Base-by-base conservation (phyloP, 176 grass and related monocot genomes). In the Carex scoparia region DNA sequence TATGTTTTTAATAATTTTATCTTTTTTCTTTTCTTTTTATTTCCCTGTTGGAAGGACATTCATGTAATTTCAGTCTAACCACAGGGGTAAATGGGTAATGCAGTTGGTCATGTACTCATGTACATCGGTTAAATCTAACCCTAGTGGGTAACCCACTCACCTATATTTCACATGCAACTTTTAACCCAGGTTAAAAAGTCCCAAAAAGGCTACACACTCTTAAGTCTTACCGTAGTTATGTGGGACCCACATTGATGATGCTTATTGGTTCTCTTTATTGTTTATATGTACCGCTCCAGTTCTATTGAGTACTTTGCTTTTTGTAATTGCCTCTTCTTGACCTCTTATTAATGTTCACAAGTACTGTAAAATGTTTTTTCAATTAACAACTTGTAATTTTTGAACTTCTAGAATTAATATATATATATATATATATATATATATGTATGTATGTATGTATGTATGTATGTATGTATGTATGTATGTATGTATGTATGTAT, bases 111-210 rank as follows among this genome's bases (percentile, higher is more conserved):
- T 23, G 23, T 23, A 33, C 65, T 86, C 77, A 61, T 81, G 27
- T 60, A 79, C 61, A 40, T 62, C 86, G 85, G 79, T 85, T 88
- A 83, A 83, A 69, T 89, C 84, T 80, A 92, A 90, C 84, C 77
- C n/a, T 63, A 79, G 73, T 48, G 35, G 81, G 62, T 79, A 85
- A 86, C 77, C 91, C 64, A 57, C 75, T 66, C 19, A 67, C 4
- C 46, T 66, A 61, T 81, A 87, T 61, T 88, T 90, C 88, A 63
- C 61, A 62, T 83, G 90, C 86, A 84, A 35, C 75, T 86, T 86
- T 88, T 87, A 86, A 86, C 86, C 82, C 42, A 35, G 86, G 84
- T 87, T 88, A 87, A 92, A 90, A 77, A 58, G 66, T 69, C 61
- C 63, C 69, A 55, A 57, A 57, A 94, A 70, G 55, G 55, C 46